Evolutionary conservation across 805 yeast species (phyloP), one percentile per base, ranked within the genome.

Genomic region (Wickerhamia fluorescens): DNA sequence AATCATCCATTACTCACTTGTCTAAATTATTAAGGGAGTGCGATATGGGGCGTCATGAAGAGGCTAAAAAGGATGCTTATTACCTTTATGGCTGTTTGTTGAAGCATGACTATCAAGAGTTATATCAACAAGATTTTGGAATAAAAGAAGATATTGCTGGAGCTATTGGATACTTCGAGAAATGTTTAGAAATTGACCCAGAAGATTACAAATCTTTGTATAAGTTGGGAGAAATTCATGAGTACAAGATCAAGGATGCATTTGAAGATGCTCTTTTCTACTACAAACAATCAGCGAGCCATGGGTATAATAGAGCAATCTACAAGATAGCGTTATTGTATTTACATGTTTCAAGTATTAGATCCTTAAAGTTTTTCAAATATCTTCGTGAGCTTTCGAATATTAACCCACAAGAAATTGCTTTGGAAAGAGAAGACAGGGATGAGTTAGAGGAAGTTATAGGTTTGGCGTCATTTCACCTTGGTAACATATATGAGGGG

Each of bases 221-320:
- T 39, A 53, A 54, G 34, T 41, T 62, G 28, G 70, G 67, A 6
- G 68, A 61, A 25, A 41, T 63, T 25, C 51, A 47, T 31, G 68
- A 63, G 35, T 44, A 39, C 30, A 65, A 60, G 30, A 37, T 49
- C 11, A 45, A 47, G 17, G 52, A 49, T 18, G 36, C 45, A 24
- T 54, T 58, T 29, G 56, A 53, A 14, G 36, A 40, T 21, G 67
- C 67, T 2, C 38, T 64, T 23, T 41, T 37, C 13, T 45, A 49
- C 28, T 63, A 58, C 41, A 61, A 49, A 28, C 47, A 51, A 23
- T 48, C 66, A 3, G 68, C 69, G 7, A 53, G 52, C 36, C n/a
- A 19, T 12, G 69, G 70, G n/a, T 63, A 63, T 42, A 61, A 61
- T 36, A 45, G 56, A 23, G 68, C 68, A n/a, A 64, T 63, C 31